Evolutionary conservation across 2,329 filamentous ascomycete species (phyloP).

Genomic region (Bipolaris zeicola): DNA sequence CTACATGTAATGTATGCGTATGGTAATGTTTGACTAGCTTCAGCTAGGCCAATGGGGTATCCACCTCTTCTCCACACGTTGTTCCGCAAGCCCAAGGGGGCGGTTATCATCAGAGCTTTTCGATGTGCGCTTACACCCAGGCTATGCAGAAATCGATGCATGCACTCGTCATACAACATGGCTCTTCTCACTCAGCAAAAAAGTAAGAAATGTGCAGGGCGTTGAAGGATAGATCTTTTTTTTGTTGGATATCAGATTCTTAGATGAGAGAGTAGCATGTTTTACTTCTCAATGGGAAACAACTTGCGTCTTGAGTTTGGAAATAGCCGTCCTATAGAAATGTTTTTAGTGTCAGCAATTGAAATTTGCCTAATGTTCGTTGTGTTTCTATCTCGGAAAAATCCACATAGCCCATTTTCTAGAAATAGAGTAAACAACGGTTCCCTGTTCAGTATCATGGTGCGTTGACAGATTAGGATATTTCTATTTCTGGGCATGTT

Average conservation of each 20-base stretch:
- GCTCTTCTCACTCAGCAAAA: constrained; percentile 5
- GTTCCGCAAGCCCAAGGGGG: not conserved
- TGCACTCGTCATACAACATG: constrained; percentile 3
- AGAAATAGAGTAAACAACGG: too few relatives aligned
- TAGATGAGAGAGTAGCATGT: not conserved
- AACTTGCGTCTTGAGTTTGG: too few relatives aligned
- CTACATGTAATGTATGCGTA: constrained; percentile 21
- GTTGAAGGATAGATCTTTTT: too few relatives aligned
- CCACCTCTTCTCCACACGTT: constrained; percentile 10
- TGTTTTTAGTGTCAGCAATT: too few relatives aligned
- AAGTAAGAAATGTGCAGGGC: not conserved
- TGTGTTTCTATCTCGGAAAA: too few relatives aligned
- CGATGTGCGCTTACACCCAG: constrained; percentile 12
- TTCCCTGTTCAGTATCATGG: too few relatives aligned
- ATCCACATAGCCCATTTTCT: too few relatives aligned
- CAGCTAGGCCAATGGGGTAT: constrained; percentile 9
- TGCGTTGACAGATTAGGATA: too few relatives aligned
- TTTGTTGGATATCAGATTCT: constrained; percentile 19
- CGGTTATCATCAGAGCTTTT: constrained; percentile 1
- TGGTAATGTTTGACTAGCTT: constrained; percentile 4
- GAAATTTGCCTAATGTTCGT: too few relatives aligned
- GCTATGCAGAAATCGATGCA: not conserved
- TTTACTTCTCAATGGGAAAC: too few relatives aligned
- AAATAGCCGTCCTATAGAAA: too few relatives aligned
- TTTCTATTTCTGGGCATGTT: too few relatives aligned